Base-by-base conservation (phyloP, 805 yeast species). In the Metschnikowia santaceciliae region DNA sequence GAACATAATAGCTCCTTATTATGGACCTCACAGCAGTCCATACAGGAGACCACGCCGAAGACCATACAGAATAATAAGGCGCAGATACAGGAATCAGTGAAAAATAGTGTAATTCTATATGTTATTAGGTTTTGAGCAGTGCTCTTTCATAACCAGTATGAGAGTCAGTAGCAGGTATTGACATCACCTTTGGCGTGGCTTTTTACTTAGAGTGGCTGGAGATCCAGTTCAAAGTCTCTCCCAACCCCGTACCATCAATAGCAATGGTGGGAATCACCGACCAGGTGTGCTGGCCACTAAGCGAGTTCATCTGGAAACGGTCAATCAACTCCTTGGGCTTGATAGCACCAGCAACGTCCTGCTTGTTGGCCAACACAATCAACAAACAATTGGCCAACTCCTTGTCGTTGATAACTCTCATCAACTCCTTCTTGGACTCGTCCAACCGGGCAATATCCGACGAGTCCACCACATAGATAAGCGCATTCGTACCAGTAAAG, bases 241-340 rank as follows among this genome's bases (percentile, higher is more conserved):
- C 83, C 54, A 90, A 76, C 15, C 97, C 97, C 51, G 90, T 90
- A 26, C 97, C 97, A 51, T 90, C 86, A 55, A 84, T 80, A 32
- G 96, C 97, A 59, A 90, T 84, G 26, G 96, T 85, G 20, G 96
- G 96, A 54, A 91, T 88, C 35, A 91, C 95, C 46, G 94, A 86
- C 96, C 96, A 91, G 49, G 85, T 76, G 64, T 90, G 92, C 44
- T 68, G 63, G 47, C 80, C 82, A 51, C 83, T 77, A 60, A 82
- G 78, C 46, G 78, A 67, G 48, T 77, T 74, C 68, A 91, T 76
- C 51, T 85, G 82, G 54, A 90, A 78, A 56, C 75, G 74, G 59
- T 87, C 88, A 50, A 90, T 87, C 55, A 90, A 74, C 62, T 90
- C 92, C 65, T 84, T 84, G 47, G 96, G 92, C 62, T 80, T 84